Percentiles rank a stretch among this genome's conserved stretches.
Conservation (phyloP, 352 stramenopile species). For the Pythium sukuiense region DNA sequence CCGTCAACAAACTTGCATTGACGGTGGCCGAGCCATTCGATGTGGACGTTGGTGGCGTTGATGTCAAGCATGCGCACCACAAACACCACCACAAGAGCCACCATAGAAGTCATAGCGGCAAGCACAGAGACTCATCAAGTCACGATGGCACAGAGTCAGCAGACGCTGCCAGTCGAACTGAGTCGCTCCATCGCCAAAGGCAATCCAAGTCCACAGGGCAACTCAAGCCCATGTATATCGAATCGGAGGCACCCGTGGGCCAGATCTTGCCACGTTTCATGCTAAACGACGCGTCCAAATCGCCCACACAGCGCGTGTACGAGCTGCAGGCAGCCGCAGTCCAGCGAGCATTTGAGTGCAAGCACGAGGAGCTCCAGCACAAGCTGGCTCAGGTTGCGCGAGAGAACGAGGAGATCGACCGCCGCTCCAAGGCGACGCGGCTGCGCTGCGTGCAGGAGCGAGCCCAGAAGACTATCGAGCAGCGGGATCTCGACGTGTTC, state of each 20-base stretch:
- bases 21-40: neutral
- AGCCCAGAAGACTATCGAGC: slow-evolving; percentile 36
- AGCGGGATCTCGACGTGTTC: slow-evolving; percentile 51
- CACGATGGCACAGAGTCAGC: neutral
- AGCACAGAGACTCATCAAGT: neutral
- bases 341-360: slow-evolving; percentile 20
- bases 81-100: neutral
- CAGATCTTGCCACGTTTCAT: slow-evolving; percentile 58
- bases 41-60: neutral
- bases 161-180: neutral
- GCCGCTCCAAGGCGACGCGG: slow-evolving; percentile 34
- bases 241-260: neutral
- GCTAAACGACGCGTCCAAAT: slow-evolving; percentile 30
- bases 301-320: slow-evolving; percentile 13
- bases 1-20: neutral
- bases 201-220: slow-evolving; percentile 20
- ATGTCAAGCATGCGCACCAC: neutral
- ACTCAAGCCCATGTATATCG: neutral
- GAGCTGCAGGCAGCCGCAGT: slow-evolving; percentile 8
- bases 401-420: slow-evolving; percentile 30
- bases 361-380: slow-evolving; percentile 6
- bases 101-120: neutral
- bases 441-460: slow-evolving; percentile 43
- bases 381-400: neutral
- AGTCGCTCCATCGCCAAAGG: neutral